Evolutionary conservation across 331 rosid species (phyloP).

Genomic region (Stylosanthes scabra): DNA sequence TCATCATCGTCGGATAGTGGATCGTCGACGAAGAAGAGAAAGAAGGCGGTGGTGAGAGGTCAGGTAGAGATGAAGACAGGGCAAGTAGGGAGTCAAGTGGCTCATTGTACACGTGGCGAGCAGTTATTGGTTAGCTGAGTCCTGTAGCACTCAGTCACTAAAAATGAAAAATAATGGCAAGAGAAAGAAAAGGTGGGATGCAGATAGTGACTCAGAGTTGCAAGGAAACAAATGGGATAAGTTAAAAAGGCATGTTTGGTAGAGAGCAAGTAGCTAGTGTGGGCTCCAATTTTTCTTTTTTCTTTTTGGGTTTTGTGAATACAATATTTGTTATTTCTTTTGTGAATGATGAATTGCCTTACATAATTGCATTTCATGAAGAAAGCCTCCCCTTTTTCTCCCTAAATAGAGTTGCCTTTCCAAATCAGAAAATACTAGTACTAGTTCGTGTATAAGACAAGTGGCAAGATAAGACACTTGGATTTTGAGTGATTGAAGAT

Average conservation of each 20-base stretch:
- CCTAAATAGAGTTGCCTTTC: not conserved
- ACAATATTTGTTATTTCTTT: slow-evolving; percentile 39
- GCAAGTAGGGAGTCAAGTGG: slow-evolving; percentile 51
- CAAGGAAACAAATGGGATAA: not conserved
- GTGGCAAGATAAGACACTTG: not conserved
- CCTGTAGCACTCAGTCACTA: not conserved
- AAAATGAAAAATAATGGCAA: not conserved
- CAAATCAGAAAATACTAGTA: not conserved
- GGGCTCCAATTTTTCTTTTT: not conserved
- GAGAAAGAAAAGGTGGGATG: not conserved
- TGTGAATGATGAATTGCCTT: not conserved
- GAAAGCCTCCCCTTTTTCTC: slow-evolving; percentile 9
- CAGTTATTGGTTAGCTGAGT: slow-evolving; percentile 38
- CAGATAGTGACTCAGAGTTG: not conserved
- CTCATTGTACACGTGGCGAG: slow-evolving; percentile 45
- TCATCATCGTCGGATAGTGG: slow-evolving; percentile 39
- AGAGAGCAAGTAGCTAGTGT: not conserved
- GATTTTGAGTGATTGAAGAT: not conserved
- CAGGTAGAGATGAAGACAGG: slow-evolving; percentile 31
- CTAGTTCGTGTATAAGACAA: not conserved
- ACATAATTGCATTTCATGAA: not conserved
- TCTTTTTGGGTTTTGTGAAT: slow-evolving; percentile 39
- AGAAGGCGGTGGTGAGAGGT: slow-evolving; percentile 38
- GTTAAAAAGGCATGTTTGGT: not conserved
- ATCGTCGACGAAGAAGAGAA: slow-evolving; percentile 44